Percentiles rank a stretch among this genome's conserved stretches.
Evolutionary conservation across 2,329 filamentous ascomycete genomes (phyloP).

Genomic region (Teratosphaeria pseudoeucalypti): DNA sequence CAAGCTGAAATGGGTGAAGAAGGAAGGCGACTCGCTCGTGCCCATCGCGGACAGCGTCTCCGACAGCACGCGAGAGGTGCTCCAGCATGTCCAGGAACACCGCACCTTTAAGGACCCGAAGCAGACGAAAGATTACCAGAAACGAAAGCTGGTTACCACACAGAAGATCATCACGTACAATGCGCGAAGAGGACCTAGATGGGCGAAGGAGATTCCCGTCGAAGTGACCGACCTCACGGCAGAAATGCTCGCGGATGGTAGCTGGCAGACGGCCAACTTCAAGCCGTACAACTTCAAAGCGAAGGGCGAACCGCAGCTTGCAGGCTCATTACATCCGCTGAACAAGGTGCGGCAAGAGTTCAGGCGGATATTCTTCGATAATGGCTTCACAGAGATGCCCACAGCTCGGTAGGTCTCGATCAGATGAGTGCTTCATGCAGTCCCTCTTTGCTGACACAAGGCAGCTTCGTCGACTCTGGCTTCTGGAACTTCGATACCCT

Average conservation of each 20-base stretch:
- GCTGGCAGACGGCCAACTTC: slow-evolving; percentile 87
- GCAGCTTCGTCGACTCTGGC: slow-evolving; percentile 77
- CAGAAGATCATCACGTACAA: slow-evolving; percentile 80
- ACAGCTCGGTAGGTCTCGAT: slow-evolving; percentile 53
- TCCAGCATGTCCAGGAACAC: slow-evolving; percentile 61
- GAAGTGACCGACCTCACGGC: slow-evolving; percentile 92
- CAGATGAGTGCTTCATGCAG: slow-evolving; percentile 36
- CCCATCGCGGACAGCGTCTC: slow-evolving; percentile 59
- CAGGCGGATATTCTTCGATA: slow-evolving; percentile 96
- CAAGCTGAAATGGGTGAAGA: slow-evolving; percentile 60
- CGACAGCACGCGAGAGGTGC: slow-evolving; percentile 66
- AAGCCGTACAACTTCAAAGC: slow-evolving; percentile 75
- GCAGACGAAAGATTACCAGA: slow-evolving; percentile 70
- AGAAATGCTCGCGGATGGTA: slow-evolving; percentile 78
- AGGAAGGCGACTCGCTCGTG: slow-evolving; percentile 45
- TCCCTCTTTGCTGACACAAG: slow-evolving; percentile 2
- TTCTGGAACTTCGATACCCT: slow-evolving; percentile 99
- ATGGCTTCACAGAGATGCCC: slow-evolving; percentile 98
- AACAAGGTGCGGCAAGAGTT: slow-evolving; percentile 96
- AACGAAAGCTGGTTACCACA: slow-evolving; percentile 77
- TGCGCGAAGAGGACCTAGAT: slow-evolving; percentile 76
- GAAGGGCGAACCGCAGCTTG: slow-evolving; percentile 48
- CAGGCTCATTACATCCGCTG: slow-evolving; percentile 45
- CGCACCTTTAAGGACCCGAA: slow-evolving; percentile 63
- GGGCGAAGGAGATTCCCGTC: slow-evolving; percentile 75